phyloP scores from a whole-genome alignment of 1,284 basidiomycete species.

The Cutaneotrichosporon sp. region DNA sequence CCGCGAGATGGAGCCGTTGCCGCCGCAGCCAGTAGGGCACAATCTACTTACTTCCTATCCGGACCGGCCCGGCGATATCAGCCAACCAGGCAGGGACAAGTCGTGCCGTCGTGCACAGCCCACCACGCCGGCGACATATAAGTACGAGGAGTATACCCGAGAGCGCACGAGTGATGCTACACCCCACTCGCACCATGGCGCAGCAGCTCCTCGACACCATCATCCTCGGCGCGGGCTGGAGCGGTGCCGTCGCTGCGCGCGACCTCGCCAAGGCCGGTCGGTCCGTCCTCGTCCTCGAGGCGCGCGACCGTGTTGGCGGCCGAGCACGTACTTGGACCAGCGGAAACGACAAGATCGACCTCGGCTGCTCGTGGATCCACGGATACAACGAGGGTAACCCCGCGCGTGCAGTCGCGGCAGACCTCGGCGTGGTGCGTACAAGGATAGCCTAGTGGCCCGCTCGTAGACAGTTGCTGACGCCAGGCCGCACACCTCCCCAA shows the following conservation, averaged over 20 bases:
- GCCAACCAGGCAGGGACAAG: background rate
- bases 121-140: background rate
- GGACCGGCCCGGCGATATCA: background rate
- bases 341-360: constrained; percentile 40
- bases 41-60: no score
- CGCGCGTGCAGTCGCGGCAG: constrained; percentile 45
- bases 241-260: constrained; percentile 50
- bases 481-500: constrained; percentile 39
- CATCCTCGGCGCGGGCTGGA: constrained; percentile 52
- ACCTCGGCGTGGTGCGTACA: constrained; percentile 45
- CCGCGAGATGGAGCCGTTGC: no score
- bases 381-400: constrained; percentile 52
- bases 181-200: background rate
- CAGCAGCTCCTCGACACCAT: constrained; percentile 42
- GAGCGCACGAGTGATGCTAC: background rate
- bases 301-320: constrained; percentile 51
- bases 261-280: constrained; percentile 46
- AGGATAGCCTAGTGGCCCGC: no score
- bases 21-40: no score
- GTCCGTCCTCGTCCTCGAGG: constrained; percentile 51
- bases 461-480: background rate
- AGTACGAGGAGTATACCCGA: background rate
- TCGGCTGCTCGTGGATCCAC: constrained; percentile 53
- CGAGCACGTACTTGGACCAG: constrained; percentile 48
- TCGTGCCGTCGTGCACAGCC: background rate